Evolutionary conservation across 768 basidiomycete species (phyloP), one percentile per base, ranked within the genome.

Genomic region (Neoboletus subvelutipes): DNA sequence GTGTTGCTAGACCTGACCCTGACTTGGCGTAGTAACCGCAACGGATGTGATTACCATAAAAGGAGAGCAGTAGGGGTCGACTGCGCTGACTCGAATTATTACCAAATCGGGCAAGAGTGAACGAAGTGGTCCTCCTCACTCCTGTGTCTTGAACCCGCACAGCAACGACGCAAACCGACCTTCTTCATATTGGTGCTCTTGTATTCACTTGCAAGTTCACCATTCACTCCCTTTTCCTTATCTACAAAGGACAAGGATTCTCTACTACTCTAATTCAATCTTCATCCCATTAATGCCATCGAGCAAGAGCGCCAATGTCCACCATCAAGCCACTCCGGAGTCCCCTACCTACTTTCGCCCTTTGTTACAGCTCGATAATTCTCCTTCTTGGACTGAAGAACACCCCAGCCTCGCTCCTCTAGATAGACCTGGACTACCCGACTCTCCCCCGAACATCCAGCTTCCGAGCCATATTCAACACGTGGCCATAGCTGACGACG

Each of bases 131-230:
- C 47, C 34, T 57, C 55, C 40, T 57, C 55, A 37, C 69, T 70
- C 69, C 69, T 69, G 68, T 64, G 52, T 59, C 61, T 50, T 50
- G 15, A 50, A 57, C 56, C 18, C 51, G 40, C 41, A 68, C 67
- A 62, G 59, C 67, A 66, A 59, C 62, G 7, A 59, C 65, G 10
- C 56, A 64, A 49, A 37, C 43, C n/a, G 17, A 50, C 45, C 17
- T 33, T n/a, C 13, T 29, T 33, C 47, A 9, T 48, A 45, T 42
- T 42, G 61, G 68, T 67, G 71, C 36, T 64, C 70, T 71, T 71
- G 70, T 53, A 71, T 71, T 71, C 50, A 56, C 59, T 71, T 71
- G 70, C 69, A 71, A 71, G 69, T 58, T 26, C 68, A 50, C 62
- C 54, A 34, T 33, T 49, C 5, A 46, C 41, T 43, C 28, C 45